Base-by-base conservation (phyloP, 192 early-diverging fungal species). In the Mortierella claussenii region DNA sequence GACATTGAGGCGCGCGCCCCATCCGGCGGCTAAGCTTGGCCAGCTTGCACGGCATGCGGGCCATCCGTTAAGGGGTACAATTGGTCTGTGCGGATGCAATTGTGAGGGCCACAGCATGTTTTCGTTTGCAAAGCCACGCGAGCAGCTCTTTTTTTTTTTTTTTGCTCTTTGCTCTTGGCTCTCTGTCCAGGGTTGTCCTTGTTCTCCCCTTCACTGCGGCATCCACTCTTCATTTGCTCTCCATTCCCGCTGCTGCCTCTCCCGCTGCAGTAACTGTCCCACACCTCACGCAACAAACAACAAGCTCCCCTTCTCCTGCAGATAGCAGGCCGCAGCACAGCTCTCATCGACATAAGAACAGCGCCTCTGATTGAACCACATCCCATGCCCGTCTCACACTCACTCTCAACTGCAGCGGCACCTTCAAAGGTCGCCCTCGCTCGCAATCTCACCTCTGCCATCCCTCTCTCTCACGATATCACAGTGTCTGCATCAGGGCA, bases 351-450 rank as follows among this genome's bases (percentile, higher is more conserved):
- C 13, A 23, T 26, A 51, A 51, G n/a, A 23, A 51, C 24, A 28
- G 6, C 27, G 28, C 10, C 27, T 40, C 13, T 40, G 7, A 10
- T 13, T 40, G 3, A 42, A 2, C 20, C 10, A 13, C 21, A 28
- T 12, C 54, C 21, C 55, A 73, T 73, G 69, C 69, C 69, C 33
- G 69, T 62, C 44, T 55, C 69, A 47, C 45, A 73, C n/a, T 51
- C 45, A 7, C 45, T 30, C 33, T n/a, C 31, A 34, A 52, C 61
- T 44, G 36, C 68, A 31, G 58, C 28, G 18, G 8, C 53, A 18
- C 20, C 68, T 36, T 24, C 68, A n/a, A 71, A 62, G 53, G 50
- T 58, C 26, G 43, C 62, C 26, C 57, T 64, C 50, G 36, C 56
- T 31, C 31, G 48, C n/a, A 51, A 18, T 30, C 34, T 48, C 10